phyloP scores from a whole-genome alignment of 2,329 filamentous ascomycete genomes.

The Saccharata proteae region DNA sequence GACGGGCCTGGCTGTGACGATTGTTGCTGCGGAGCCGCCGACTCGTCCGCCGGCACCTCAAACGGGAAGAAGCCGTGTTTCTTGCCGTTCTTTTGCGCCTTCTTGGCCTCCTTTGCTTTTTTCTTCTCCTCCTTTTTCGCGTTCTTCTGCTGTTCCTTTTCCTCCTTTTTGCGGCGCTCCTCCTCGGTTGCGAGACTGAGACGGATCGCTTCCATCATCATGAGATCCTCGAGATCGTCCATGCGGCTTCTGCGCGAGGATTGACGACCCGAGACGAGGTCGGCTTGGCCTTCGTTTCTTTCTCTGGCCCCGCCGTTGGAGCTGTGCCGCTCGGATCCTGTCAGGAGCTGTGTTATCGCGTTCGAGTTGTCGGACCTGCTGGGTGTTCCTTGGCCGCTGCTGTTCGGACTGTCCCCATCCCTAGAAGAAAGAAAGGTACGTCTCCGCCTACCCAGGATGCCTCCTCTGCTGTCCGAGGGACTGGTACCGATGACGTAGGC shows the following conservation, averaged over 20 bases:
- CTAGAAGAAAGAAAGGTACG: conserved; percentile 41
- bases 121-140: conserved; percentile 78
- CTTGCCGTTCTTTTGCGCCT: conserved; percentile 55
- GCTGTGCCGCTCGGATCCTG: conserved; percentile 13
- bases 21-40: conserved; percentile 29
- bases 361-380: conserved; percentile 21
- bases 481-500: conserved; percentile 70
- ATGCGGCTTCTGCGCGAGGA: conserved; percentile 50
- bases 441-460: conserved; percentile 34
- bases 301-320: conserved; percentile 15
- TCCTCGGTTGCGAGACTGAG: conserved; percentile 87
- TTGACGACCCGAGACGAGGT: conserved; percentile 28
- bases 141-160: conserved; percentile 70
- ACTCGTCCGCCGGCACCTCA: conserved; percentile 14
- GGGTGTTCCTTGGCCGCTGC: conserved; percentile 34
- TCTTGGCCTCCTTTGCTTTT: conserved; percentile 51
- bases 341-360: conserved; percentile 14
- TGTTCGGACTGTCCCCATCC: conserved; percentile 33
- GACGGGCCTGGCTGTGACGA: conserved; percentile 31
- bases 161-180: conserved; percentile 74
- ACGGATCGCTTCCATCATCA: conserved; percentile 95
- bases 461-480: conserved; percentile 35
- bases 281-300: conserved; percentile 22
- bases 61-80: conserved; percentile 41
- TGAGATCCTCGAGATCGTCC: conserved; percentile 90